Evolutionary conservation across 768 basidiomycete species (phyloP).

Genomic region (Termitomyces sp.): DNA sequence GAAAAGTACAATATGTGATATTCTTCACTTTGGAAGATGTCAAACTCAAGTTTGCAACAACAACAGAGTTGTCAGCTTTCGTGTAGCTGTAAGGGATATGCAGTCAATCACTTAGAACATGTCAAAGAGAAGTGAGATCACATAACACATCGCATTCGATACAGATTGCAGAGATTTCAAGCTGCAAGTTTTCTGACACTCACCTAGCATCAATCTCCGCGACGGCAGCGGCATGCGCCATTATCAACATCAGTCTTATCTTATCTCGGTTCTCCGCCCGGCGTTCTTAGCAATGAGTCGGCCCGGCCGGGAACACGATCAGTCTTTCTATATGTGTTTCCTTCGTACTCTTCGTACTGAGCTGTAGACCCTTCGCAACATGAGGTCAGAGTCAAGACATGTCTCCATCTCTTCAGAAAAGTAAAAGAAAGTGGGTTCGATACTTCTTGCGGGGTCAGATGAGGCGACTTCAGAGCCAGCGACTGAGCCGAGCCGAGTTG

Average conservation of each 20-base stretch:
- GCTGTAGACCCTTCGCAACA: neutral
- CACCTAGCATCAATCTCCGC: slow-evolving; percentile 74
- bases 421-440: too few relatives aligned
- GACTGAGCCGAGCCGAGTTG: too few relatives aligned
- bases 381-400: neutral
- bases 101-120: neutral
- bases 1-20: slow-evolving; percentile 50
- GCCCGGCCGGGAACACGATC: neutral
- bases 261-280: too few relatives aligned
- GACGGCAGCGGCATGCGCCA: too few relatives aligned
- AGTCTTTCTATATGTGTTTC: neutral
- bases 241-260: too few relatives aligned
- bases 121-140: neutral
- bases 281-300: too few relatives aligned
- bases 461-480: too few relatives aligned
- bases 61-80: slow-evolving; percentile 78
- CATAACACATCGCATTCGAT: neutral
- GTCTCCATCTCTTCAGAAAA: too few relatives aligned
- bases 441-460: too few relatives aligned
- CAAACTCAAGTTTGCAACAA: slow-evolving; percentile 80
- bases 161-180: too few relatives aligned
- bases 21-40: slow-evolving; percentile 49
- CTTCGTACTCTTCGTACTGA: neutral
- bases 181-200: slow-evolving; percentile 6
- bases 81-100: slow-evolving; percentile 54